Base-by-base conservation (phyloP, 768 basidiomycete species). In the Amanita fuliginea region DNA sequence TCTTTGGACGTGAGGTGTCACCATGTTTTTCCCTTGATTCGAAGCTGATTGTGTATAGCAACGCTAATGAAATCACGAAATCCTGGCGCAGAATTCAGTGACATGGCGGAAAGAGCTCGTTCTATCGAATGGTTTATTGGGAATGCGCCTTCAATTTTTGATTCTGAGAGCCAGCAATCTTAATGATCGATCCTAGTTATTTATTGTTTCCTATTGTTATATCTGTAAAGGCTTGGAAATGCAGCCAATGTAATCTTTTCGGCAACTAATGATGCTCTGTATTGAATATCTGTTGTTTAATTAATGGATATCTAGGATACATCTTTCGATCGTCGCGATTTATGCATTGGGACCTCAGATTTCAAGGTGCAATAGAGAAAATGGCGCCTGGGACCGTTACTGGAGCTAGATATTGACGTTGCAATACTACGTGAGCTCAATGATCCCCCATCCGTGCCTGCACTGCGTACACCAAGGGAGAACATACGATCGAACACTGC, bases 91-190 rank as follows among this genome's bases (percentile, higher is more conserved):
- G 96, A 98, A 68, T 97, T 97, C 68, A 86, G 82, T 59, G 95
- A 99, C 64, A 98, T 98, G 89, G 94, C 90, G 6, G 90, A 91
- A 47, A 97, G 95, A 66, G 90, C 95, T 5, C 75, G 93, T 51
- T 80, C 86, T 58, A 74, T 99, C 45, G 92, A 96, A 64, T 96
- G 93, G 86, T 78, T 97, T 55, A 81, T 98, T 53, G 93, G 97
- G 61, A 86, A 95, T 60, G 89, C 89, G 10, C 75, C 72, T 35
- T 63, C 64, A 21, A 67, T 86, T 57, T 78, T 77, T 45, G 55
- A 42, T 16, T 30, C 28, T n/a, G 39, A 47, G 42, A 33, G 22
- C 39, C 49, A 37, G 28, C 35, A 40, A n/a, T n/a, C n/a, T n/a
- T n/a, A n/a, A 30, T 35, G 22, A 37, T 49, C 30, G 30, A 43